Conservation (phyloP, 768 basidiomycete species). For the Thelephora ganbajun region DNA sequence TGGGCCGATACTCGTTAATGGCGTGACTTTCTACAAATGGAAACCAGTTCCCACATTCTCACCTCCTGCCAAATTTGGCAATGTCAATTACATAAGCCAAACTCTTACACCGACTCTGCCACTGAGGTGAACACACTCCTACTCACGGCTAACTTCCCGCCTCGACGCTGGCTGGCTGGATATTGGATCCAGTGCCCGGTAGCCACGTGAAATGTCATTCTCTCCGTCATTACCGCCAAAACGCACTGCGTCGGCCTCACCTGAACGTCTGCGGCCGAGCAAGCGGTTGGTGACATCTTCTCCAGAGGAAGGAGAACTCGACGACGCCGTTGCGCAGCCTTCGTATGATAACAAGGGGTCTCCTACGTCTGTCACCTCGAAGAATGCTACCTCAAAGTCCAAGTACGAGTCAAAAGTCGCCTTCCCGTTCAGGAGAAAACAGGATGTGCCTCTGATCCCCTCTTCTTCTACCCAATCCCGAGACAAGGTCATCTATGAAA, state of each 20-base stretch:
- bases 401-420: constrained; percentile 37
- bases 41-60: too few relatives aligned
- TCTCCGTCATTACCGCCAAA: constrained; percentile 24
- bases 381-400: constrained; percentile 13
- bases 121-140: too few relatives aligned
- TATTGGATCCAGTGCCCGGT: neutral
- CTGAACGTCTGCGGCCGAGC: constrained; percentile 29
- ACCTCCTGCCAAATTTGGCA: too few relatives aligned
- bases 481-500: neutral
- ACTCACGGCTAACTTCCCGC: too few relatives aligned
- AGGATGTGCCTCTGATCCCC: neutral
- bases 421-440: constrained; percentile 61
- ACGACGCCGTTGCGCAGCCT: constrained; percentile 31
- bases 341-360: constrained; percentile 2
- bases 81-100: too few relatives aligned
- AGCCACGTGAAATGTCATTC: constrained; percentile 3
- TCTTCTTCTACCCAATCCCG: neutral
- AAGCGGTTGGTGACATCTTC: constrained; percentile 48
- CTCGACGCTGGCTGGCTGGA: too few relatives aligned
- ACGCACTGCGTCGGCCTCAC: constrained; percentile 43
- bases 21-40: too few relatives aligned
- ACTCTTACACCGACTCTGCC: too few relatives aligned
- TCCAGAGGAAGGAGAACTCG: constrained; percentile 75
- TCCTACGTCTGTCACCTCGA: constrained; percentile 1
- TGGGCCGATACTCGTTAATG: too few relatives aligned